Conservation (phyloP, 768 basidiomycete species). For the Galerina marginata region DNA sequence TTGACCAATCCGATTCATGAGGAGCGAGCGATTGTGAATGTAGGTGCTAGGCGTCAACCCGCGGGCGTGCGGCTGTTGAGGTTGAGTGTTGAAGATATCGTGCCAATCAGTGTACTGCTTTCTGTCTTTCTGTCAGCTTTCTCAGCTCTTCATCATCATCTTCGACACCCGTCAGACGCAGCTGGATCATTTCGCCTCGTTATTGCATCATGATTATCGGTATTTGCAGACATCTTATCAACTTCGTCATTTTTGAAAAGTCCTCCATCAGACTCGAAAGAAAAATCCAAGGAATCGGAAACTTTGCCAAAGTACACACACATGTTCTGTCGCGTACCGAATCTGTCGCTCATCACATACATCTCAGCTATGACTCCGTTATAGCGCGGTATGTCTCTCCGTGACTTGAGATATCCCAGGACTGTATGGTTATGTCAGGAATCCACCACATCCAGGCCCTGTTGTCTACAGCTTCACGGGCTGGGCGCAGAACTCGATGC, state of each 20-base stretch:
- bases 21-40: too few species aligned
- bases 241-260: neutral
- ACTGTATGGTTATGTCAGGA: neutral
- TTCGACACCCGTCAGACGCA: too few species aligned
- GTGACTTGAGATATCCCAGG: too few species aligned
- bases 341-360: neutral
- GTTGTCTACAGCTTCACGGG: slow-evolving; percentile 44
- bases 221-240: neutral
- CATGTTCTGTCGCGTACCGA: neutral
- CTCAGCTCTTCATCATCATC: too few species aligned
- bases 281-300: slow-evolving; percentile 8
- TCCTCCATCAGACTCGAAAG: slow-evolving; percentile 12
- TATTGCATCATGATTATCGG: neutral
- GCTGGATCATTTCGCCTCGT: too few species aligned
- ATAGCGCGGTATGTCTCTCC: neutral
- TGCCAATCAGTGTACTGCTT: too few species aligned
- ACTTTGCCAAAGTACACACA: slow-evolving; percentile 11
- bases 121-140: too few species aligned
- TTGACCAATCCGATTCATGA: too few species aligned
- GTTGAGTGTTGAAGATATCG: too few species aligned
- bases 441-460: slow-evolving; percentile 22
- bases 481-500: slow-evolving; percentile 40
- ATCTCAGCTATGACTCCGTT: slow-evolving; percentile 13
- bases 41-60: too few species aligned
- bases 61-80: too few species aligned